Evolutionary conservation across 1,139 yeast species (phyloP).

Genomic region (Candida frijolesensis): DNA sequence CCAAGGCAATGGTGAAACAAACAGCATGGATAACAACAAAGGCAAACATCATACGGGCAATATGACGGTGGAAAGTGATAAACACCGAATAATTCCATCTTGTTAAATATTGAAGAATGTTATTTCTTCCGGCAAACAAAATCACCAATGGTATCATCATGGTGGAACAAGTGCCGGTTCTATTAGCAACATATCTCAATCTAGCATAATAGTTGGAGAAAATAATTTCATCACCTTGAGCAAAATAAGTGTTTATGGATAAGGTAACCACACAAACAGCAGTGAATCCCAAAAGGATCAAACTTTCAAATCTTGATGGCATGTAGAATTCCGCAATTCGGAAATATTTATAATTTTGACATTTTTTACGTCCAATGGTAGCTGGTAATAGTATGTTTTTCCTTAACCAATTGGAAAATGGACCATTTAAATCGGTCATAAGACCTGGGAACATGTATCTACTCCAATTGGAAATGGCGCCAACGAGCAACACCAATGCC

Average conservation of each 20-base stretch:
- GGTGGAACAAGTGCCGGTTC: conserved; percentile 56
- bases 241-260: conserved; percentile 24
- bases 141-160: conserved; percentile 49
- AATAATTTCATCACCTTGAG: conserved; percentile 23
- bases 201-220: conserved; percentile 18
- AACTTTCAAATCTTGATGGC: conserved; percentile 62
- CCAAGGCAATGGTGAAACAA: conserved; percentile 24
- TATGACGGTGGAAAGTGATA: conserved; percentile 55
- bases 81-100: conserved; percentile 58
- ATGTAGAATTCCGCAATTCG: conserved; percentile 31
- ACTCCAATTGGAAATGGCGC: conserved; percentile 46
- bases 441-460: conserved; percentile 26
- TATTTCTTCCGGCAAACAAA: conserved; percentile 57
- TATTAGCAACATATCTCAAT: conserved; percentile 41
- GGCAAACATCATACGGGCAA: conserved; percentile 43
- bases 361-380: conserved; percentile 23
- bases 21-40: conserved; percentile 38
- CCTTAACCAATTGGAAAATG: conserved; percentile 35
- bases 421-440: conserved; percentile 23
- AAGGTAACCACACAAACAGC: conserved; percentile 44
- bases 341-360: conserved; percentile 21
- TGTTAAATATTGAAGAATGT: conserved; percentile 49
- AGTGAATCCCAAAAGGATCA: conserved; percentile 46
- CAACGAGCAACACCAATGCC: conserved; percentile 43
- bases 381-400: conserved; percentile 45